Conservation (phyloP, 345 rosid species). For the Rhizophora apiculata region DNA sequence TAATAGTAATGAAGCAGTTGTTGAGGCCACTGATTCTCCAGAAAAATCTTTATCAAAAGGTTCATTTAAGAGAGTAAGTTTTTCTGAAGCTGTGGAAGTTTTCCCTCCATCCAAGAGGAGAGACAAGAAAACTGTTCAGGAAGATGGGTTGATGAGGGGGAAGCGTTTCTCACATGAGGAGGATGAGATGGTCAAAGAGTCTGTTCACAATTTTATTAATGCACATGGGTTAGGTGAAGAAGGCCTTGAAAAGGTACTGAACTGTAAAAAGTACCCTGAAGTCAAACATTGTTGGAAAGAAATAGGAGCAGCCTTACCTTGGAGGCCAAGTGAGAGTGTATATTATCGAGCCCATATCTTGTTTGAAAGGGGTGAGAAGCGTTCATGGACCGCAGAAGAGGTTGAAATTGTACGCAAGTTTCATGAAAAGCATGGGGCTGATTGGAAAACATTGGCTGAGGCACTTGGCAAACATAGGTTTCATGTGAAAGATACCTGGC, state of each 20-base stretch:
- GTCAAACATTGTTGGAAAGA: slow-evolving; percentile 67
- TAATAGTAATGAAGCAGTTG: not conserved
- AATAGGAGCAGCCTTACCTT: slow-evolving; percentile 58
- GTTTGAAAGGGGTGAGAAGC: slow-evolving; percentile 49
- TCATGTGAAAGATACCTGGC: slow-evolving; percentile 78
- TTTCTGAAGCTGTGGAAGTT: slow-evolving; percentile 56
- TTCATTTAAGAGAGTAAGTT: slow-evolving; percentile 56
- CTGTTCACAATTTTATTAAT: slow-evolving; percentile 54
- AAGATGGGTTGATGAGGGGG: slow-evolving; percentile 45
- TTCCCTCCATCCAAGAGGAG: slow-evolving; percentile 34
- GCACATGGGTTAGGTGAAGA: slow-evolving; percentile 55
- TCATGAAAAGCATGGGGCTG: slow-evolving; percentile 51
- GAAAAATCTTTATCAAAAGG: slow-evolving; percentile 28
- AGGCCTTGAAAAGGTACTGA: slow-evolving; percentile 55
- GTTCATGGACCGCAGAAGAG: slow-evolving; percentile 64
- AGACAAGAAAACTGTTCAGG: slow-evolving; percentile 1
- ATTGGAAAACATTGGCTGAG: slow-evolving; percentile 60
- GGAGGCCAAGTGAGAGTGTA: slow-evolving; percentile 45
- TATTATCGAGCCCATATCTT: slow-evolving; percentile 59
- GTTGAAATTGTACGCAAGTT: slow-evolving; percentile 35
- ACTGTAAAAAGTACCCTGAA: slow-evolving; percentile 37
- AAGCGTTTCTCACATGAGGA: slow-evolving; percentile 77
- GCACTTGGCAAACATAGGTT: slow-evolving; percentile 55
- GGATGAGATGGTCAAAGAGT: slow-evolving; percentile 46
- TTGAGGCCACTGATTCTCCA: slow-evolving; percentile 7